These are phyloP conservation scores for Saccharomyces hybrid DNA, from an alignment of 1,139 yeast genomes.

Conservation along the genomic window DNA sequence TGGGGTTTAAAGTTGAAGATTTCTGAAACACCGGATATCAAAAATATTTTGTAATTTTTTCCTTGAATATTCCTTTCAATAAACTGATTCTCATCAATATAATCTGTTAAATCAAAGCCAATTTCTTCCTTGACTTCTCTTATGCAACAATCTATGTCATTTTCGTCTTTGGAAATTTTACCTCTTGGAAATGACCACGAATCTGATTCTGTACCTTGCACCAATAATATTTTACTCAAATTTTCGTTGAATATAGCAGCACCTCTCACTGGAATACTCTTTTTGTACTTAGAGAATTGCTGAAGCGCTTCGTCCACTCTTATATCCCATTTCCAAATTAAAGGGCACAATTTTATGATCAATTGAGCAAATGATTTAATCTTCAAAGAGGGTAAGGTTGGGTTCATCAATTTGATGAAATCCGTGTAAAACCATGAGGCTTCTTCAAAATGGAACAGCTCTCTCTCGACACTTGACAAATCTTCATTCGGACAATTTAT, in stretches of 20 bases:
- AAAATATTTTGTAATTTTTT: conserved; percentile 77
- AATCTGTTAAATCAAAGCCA: conserved; percentile 72
- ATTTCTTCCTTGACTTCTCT: conserved; percentile 93
- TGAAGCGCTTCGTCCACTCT: conserved; percentile 62
- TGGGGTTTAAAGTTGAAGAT: conserved; percentile 65
- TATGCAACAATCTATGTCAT: conserved; percentile 86
- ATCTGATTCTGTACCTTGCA: conserved; percentile 78
- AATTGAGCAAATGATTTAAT: conserved; percentile 72
- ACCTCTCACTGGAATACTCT: conserved; percentile 92
- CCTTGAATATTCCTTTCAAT: conserved; percentile 78
- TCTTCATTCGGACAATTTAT: conserved; percentile 91
- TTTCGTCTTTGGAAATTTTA: conserved; percentile 87
- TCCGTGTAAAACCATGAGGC: conserved; percentile 98
- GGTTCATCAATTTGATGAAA: conserved; percentile 66
- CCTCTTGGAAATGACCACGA: conserved; percentile 97
- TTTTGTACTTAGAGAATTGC: conserved; percentile 77
- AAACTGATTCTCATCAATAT: conserved; percentile 60
- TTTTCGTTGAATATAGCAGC: conserved; percentile 76
- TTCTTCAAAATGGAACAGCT: conserved; percentile 91
- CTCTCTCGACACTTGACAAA: conserved; percentile 70
- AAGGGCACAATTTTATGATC: conserved; percentile 71
- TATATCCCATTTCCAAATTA: conserved; percentile 73
- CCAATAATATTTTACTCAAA: conserved; percentile 65
- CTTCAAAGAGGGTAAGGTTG: conserved; percentile 68
- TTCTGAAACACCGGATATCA: conserved; percentile 75